Evolutionary conservation across 495 filamentous ascomycete genomes (phyloP).

Genomic region (Immersiella caudata): DNA sequence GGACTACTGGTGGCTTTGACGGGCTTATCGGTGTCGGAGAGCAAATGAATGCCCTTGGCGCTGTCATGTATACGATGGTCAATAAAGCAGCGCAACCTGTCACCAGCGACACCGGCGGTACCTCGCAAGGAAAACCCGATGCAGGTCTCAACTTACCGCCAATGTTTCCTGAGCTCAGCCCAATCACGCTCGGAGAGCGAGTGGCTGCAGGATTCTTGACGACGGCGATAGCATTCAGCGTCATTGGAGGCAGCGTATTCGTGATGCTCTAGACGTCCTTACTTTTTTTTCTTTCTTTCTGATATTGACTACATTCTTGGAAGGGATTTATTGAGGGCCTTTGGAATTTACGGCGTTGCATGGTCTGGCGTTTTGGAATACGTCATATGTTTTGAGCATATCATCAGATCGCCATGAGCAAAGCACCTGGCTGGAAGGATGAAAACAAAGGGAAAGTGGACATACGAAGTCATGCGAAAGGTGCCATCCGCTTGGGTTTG

Average conservation of each 20-base stretch:
- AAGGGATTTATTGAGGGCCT: neutral
- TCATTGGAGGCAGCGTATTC: slow-evolving; percentile 52
- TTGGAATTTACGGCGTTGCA: slow-evolving; percentile 4
- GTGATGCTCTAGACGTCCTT: slow-evolving; percentile 39
- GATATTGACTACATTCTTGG: neutral
- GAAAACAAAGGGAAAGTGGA: neutral
- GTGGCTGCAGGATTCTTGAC: slow-evolving; percentile 70
- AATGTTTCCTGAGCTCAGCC: slow-evolving; percentile 27
- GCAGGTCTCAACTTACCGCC: slow-evolving; percentile 51
- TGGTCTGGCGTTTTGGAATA: slow-evolving; percentile 1
- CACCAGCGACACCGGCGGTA: slow-evolving; percentile 65
- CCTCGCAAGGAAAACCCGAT: slow-evolving; percentile 61
- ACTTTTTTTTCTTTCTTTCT: neutral
- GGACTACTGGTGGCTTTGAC: slow-evolving; percentile 47
- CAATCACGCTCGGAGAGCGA: slow-evolving; percentile 59
- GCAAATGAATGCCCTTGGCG: slow-evolving; percentile 71
- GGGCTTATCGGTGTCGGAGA: slow-evolving; percentile 62
- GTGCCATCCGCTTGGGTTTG: neutral
- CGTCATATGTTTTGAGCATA: neutral
- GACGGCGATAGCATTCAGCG: slow-evolving; percentile 55
- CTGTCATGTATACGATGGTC: slow-evolving; percentile 66
- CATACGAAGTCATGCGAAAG: neutral
- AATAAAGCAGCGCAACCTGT: slow-evolving; percentile 49
- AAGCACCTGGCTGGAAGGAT: neutral
- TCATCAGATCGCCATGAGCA: neutral